Conservation (phyloP, 441 rosid species). For the Syzygium malaccense region DNA sequence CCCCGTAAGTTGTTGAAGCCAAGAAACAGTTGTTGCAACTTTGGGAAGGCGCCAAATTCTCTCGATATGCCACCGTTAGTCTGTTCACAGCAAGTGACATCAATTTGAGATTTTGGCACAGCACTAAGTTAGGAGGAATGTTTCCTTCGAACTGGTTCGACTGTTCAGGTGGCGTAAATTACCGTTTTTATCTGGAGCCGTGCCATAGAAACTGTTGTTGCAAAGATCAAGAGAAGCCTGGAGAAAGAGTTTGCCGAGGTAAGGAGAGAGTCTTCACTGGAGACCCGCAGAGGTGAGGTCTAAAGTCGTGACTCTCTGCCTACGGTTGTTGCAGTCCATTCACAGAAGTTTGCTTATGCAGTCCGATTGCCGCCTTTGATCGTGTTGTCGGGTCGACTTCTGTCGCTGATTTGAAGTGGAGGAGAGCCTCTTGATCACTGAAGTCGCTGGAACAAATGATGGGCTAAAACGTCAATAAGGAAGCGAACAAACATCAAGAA, state of each 20-base stretch:
- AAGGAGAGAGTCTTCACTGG: background rate
- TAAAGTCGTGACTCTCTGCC: too few species aligned
- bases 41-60: background rate
- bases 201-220: background rate
- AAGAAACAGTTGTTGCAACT: fast-evolving
- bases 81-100: fast-evolving
- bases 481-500: background rate
- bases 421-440: background rate
- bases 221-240: fast-evolving
- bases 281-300: too few species aligned
- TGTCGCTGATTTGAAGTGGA: too few species aligned
- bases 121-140: background rate
- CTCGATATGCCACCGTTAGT: background rate
- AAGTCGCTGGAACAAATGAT: background rate
- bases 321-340: too few species aligned
- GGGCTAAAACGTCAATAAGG: background rate
- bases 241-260: background rate
- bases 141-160: background rate
- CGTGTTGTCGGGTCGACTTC: too few species aligned
- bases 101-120: fast-evolving
- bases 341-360: too few species aligned
- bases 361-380: too few species aligned
- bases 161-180: fast-evolving
- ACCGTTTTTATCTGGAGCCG: fast-evolving
- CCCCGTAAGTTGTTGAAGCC: background rate